These are phyloP conservation scores for Rhizoclosmatium globosum DNA, from an alignment of 192 early-diverging fungal species.

Conservation along the genomic window DNA sequence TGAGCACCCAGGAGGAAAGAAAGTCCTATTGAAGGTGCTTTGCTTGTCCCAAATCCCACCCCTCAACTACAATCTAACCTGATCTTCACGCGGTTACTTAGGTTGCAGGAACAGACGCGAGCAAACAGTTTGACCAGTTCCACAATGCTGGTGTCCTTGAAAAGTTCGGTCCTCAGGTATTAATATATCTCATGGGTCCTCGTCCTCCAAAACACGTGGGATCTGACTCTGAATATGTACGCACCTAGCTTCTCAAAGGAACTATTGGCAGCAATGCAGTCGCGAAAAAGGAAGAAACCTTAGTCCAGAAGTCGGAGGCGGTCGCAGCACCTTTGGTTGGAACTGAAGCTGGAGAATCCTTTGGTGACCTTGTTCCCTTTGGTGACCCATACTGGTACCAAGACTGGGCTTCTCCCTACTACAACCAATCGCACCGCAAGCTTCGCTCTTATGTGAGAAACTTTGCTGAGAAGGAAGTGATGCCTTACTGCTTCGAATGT, in stretches of 20 bases:
- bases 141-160: constrained; percentile 74
- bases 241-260: constrained; percentile 63
- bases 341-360: constrained; percentile 59
- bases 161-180: constrained; percentile 62
- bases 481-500: constrained; percentile 77
- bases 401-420: constrained; percentile 71
- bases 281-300: not conserved
- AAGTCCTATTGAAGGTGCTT: constrained; percentile 65
- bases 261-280: constrained; percentile 54
- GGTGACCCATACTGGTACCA: constrained; percentile 83
- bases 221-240: not conserved
- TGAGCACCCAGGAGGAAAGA: constrained; percentile 53
- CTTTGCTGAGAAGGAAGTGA: constrained; percentile 85
- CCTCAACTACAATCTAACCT: not conserved
- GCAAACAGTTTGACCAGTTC: constrained; percentile 88
- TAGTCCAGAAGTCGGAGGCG: too few species aligned
- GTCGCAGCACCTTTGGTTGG: constrained; percentile 28
- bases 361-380: constrained; percentile 79
- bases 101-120: constrained; percentile 81
- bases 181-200: not conserved
- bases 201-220: not conserved
- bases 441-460: constrained; percentile 67
- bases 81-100: constrained; percentile 36
- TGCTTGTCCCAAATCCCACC: not conserved
- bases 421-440: constrained; percentile 76